Base-by-base conservation (phyloP, 306 rosid species). In the Citrullus mucosospermus region DNA sequence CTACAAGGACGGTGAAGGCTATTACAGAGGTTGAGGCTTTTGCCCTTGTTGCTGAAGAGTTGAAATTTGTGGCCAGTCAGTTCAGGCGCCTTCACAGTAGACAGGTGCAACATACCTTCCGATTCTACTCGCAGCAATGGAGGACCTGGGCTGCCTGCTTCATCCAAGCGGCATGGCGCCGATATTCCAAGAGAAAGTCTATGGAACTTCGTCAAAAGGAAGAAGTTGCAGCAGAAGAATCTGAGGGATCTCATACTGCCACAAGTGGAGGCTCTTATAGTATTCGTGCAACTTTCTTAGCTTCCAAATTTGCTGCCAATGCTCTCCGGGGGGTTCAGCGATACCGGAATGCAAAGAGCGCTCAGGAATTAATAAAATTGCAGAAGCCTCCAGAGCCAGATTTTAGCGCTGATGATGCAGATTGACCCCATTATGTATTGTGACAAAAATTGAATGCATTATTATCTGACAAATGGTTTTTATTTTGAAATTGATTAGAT, bases 311-410 rank as follows among this genome's bases (percentile, higher is more conserved):
- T 84, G 99, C 99, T 4, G 92, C 97, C 16, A 92, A 88, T 79
- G 97, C 99, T 76, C 91, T 92, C 22, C 96, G 99, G 18, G 96
- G 97, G 14, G 90, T 92, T 63, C 99, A 95, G 70, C 95, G 97
- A 55, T 91, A 86, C 78, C 86, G 97, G 41, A 84, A 81, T 55
- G 95, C 97, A 9, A 92, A 91, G 91, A 88, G 87, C 43, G 96
- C 99, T 20, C 83, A 92, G 70, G 99, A 92, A 58, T 86, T 95
- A 65, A 90, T 95, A 78, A 92, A 87, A 77, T 86, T 92, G 65
- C 99, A 91, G 81, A 95, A 95, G 87, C 99, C 99, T 74, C 97
- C 99, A 0, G 99, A 95, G 82, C 99, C 99, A 7, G 99, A 95
- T 85, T 95, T 95, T 61, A 90, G 89, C 28, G 97, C 88, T 28